Conservation (phyloP, 306 rosid species). For the Cucurbita moschata region DNA sequence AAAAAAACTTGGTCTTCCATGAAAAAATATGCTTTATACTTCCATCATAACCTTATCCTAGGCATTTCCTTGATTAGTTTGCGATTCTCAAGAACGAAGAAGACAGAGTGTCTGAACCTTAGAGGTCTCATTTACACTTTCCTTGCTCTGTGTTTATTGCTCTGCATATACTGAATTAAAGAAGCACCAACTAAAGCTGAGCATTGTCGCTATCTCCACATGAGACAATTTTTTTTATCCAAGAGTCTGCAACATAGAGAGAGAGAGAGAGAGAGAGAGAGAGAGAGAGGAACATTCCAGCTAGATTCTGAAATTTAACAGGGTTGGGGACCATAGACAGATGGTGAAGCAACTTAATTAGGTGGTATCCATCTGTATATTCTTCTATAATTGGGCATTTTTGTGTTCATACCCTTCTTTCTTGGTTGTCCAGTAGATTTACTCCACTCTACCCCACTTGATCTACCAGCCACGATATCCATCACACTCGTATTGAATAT, state of each 20-base stretch:
- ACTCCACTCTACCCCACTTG: constrained; percentile 29
- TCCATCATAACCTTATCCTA: not conserved
- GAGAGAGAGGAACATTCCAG: constrained; percentile 27
- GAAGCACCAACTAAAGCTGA: constrained; percentile 7
- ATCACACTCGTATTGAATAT: constrained; percentile 11
- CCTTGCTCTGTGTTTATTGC: not conserved
- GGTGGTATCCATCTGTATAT: constrained; percentile 29
- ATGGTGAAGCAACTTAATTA: constrained; percentile 23
- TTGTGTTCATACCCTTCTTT: constrained; percentile 25
- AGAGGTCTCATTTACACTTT: not conserved
- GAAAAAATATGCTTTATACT: not conserved
- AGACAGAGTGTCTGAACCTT: not conserved
- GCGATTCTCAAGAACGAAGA: constrained; percentile 1
- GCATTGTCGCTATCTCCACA: constrained; percentile 7
- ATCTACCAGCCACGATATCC: constrained; percentile 16
- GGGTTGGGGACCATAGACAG: constrained; percentile 48
- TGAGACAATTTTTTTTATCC: constrained; percentile 6
- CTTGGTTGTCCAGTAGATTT: constrained; percentile 28
- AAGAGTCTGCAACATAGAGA: not conserved
- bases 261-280: not conserved
- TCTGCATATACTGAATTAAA: constrained; percentile 3
- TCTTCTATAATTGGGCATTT: constrained; percentile 36
- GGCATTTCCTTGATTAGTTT: not conserved
- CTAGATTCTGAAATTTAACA: constrained; percentile 33
- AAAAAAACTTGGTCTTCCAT: not conserved